Conservation (phyloP, 2,329 filamentous ascomycete genomes). For the Trematosphaeria pertusa region DNA sequence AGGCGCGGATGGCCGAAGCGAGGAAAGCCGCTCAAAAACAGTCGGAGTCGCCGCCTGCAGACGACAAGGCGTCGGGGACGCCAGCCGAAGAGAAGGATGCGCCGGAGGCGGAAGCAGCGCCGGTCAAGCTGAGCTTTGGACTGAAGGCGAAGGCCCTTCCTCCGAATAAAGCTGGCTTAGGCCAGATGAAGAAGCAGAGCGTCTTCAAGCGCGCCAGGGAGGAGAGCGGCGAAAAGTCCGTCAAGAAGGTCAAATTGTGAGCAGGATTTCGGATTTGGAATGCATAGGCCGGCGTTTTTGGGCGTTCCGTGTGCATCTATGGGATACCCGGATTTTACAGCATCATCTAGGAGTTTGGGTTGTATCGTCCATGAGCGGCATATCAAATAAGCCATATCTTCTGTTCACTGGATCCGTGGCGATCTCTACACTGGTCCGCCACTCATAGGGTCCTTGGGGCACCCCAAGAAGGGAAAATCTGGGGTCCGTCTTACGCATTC, state of each 20-base stretch:
- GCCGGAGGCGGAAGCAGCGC: slow-evolving; percentile 38
- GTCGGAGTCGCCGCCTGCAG: slow-evolving; percentile 35
- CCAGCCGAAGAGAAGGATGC: slow-evolving; percentile 49
- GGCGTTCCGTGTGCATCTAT: no score
- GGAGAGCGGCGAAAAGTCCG: slow-evolving; percentile 35
- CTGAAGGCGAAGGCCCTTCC: slow-evolving; percentile 37
- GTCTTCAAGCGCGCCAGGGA: slow-evolving; percentile 46
- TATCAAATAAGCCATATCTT: no score
- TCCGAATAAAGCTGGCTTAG: slow-evolving; percentile 34
- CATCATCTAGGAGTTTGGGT: no score
- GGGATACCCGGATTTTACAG: no score
- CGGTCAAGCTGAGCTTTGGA: slow-evolving; percentile 43
- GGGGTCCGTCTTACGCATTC: no score
- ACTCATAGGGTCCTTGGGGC: no score
- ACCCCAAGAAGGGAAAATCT: no score
- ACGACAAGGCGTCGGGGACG: slow-evolving; percentile 58
- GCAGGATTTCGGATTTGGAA: neutral
- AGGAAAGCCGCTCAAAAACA: slow-evolving; percentile 56
- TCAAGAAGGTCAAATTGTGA: slow-evolving; percentile 46
- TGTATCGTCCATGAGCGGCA: no score
- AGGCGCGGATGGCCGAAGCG: slow-evolving; percentile 40
- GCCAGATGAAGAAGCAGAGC: slow-evolving; percentile 45
- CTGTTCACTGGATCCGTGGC: no score
- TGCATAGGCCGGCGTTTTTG: slow-evolving; percentile 8
- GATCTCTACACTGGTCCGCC: no score